Evolutionary conservation across 306 rosid species (phyloP).

Genomic region (Sophora flavescens): DNA sequence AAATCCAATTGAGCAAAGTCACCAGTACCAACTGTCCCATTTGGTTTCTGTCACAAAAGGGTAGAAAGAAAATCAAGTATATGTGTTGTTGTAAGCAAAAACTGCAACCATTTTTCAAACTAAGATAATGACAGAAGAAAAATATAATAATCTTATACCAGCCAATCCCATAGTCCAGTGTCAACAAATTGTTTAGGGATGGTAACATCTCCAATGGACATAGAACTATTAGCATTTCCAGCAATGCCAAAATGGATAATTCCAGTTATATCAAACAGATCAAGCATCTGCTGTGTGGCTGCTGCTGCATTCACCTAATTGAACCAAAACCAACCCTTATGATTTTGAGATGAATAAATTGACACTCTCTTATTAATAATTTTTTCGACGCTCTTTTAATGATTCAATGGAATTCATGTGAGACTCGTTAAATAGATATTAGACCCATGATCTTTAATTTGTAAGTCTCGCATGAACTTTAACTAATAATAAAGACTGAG

Average conservation of each 20-base stretch:
- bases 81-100: too few species aligned
- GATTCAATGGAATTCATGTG: too few species aligned
- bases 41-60: conserved; percentile 46
- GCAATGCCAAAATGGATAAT: conserved; percentile 64
- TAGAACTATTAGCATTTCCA: conserved; percentile 57
- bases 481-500: too few species aligned
- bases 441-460: too few species aligned
- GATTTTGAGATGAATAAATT: too few species aligned
- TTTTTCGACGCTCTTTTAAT: too few species aligned
- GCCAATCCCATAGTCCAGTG: conserved; percentile 63
- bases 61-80: background rate
- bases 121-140: background rate
- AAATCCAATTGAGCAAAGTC: conserved; percentile 47
- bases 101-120: background rate
- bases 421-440: too few species aligned
- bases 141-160: conserved; percentile 39
- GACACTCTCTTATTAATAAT: too few species aligned
- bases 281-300: conserved; percentile 61
- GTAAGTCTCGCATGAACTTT: too few species aligned
- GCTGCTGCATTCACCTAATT: conserved; percentile 59
- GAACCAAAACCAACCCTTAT: background rate
- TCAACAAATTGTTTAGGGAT: conserved; percentile 54
- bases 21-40: conserved; percentile 22
- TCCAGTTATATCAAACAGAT: conserved; percentile 55
- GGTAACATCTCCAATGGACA: conserved; percentile 62